Conservation (phyloP, 352 stramenopile genomes). For the Pythium aphanidermatum region DNA sequence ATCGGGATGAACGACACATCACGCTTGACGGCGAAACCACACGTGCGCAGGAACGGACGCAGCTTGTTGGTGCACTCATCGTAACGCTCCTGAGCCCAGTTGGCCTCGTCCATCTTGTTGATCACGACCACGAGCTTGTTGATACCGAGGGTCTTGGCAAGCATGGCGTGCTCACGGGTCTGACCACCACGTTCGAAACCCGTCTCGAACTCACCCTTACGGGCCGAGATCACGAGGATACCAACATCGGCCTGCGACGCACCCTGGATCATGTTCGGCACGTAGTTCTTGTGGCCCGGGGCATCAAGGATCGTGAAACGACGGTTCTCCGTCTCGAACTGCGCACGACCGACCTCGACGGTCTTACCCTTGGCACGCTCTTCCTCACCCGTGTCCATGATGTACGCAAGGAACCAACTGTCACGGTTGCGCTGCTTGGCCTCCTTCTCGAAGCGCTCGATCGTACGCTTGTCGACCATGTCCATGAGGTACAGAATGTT, state of each 20-base stretch:
- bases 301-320: slow-evolving; percentile 98
- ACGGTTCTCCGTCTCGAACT: slow-evolving; percentile 95
- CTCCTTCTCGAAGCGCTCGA: slow-evolving; percentile 98
- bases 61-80: slow-evolving; percentile 94
- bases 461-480: slow-evolving; percentile 98
- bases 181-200: slow-evolving; percentile 98
- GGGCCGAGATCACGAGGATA: slow-evolving; percentile 95
- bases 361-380: slow-evolving; percentile 93
- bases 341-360: slow-evolving; percentile 90
- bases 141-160: slow-evolving; percentile 98
- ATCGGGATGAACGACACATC: slow-evolving; percentile 98
- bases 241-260: slow-evolving; percentile 97
- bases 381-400: slow-evolving; percentile 99
- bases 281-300: slow-evolving; percentile 98
- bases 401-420: slow-evolving; percentile 96
- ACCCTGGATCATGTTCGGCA: slow-evolving; percentile 98
- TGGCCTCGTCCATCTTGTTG: slow-evolving; percentile 99
- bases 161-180: slow-evolving; percentile 97
- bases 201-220: slow-evolving; percentile 98
- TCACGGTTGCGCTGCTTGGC: slow-evolving; percentile 90
- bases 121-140: slow-evolving; percentile 98
- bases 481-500: slow-evolving; percentile 99
- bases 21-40: slow-evolving; percentile 97
- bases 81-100: slow-evolving; percentile 91
- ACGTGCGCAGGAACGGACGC: slow-evolving; percentile 90